Evolutionary conservation across 345 rosid species (phyloP).

Genomic region (Alliaria petiolata): DNA sequence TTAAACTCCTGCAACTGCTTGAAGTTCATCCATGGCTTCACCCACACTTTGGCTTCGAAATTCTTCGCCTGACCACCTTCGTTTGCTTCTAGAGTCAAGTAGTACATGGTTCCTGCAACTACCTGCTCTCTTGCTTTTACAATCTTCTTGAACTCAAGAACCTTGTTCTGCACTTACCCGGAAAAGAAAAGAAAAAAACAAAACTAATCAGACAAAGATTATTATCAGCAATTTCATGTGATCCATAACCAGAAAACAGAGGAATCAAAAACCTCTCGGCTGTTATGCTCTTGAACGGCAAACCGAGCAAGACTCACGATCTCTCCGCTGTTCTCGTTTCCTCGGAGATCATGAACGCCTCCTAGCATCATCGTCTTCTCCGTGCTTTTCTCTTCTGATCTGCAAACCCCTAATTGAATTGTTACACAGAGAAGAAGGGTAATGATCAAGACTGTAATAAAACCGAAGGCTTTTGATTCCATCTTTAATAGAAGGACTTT

Average conservation of each 20-base stretch:
- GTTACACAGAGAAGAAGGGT: slow-evolving; percentile 26
- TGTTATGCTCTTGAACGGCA: slow-evolving; percentile 61
- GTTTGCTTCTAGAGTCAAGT: slow-evolving; percentile 60
- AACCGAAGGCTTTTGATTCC: slow-evolving; percentile 9
- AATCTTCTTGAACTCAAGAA: slow-evolving; percentile 61
- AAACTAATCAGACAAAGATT: not conserved
- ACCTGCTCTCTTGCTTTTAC: slow-evolving; percentile 70
- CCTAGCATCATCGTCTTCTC: slow-evolving; percentile 39
- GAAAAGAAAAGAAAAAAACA: not conserved
- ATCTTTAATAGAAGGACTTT: not conserved
- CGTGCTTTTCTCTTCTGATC: slow-evolving; percentile 10
- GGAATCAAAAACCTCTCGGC: slow-evolving; percentile 37
- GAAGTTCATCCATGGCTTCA: slow-evolving; percentile 82
- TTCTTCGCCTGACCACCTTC: slow-evolving; percentile 59
- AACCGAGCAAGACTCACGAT: slow-evolving; percentile 60
- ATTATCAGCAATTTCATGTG: too few relatives aligned
- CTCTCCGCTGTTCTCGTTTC: slow-evolving; percentile 41
- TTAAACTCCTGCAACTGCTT: slow-evolving; percentile 73
- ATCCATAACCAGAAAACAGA: slow-evolving; percentile 2
- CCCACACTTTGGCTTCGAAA: slow-evolving; percentile 81
- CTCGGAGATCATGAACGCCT: slow-evolving; percentile 36
- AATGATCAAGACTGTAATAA: not conserved
- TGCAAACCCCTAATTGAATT: slow-evolving; percentile 6
- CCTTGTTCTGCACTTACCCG: slow-evolving; percentile 8
- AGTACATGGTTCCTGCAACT: slow-evolving; percentile 68